These are phyloP conservation scores for Mortierella sp. DNA, from an alignment of 371 early-diverging fungal genomes.

Conservation along the genomic window DNA sequence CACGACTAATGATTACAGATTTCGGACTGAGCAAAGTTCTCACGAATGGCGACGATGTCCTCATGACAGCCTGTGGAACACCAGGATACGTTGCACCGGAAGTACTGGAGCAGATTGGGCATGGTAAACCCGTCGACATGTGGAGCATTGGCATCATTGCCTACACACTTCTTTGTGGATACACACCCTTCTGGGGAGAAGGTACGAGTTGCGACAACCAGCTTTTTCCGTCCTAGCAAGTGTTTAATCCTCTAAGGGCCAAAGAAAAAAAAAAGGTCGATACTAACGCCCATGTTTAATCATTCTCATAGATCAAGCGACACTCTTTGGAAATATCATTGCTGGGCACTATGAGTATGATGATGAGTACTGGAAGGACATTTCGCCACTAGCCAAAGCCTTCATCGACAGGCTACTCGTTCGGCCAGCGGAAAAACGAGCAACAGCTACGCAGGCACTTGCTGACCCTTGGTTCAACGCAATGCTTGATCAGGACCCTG, in stretches of 20 bases:
- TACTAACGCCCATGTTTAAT: too few relatives aligned
- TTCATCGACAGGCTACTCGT: constrained; percentile 81
- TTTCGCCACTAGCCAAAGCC: constrained; percentile 71
- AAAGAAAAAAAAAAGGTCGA: too few relatives aligned
- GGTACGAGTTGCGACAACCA: too few relatives aligned
- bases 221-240: too few relatives aligned
- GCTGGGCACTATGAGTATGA: constrained; percentile 76
- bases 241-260: background rate
- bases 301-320: constrained; percentile 56
- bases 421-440: constrained; percentile 70
- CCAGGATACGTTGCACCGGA: constrained; percentile 92
- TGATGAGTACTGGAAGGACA: constrained; percentile 78
- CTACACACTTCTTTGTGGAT: constrained; percentile 85
- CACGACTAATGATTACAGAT: constrained; percentile 75
- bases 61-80: constrained; percentile 86
- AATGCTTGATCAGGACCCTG: constrained; percentile 43
- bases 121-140: constrained; percentile 80
- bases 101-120: constrained; percentile 73
- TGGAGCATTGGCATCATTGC: constrained; percentile 93
- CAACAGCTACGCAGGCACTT: constrained; percentile 78
- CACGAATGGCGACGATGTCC: constrained; percentile 68
- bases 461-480: constrained; percentile 73
- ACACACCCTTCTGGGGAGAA: constrained; percentile 87
- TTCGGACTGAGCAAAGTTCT: constrained; percentile 84
- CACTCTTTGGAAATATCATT: constrained; percentile 68